A percentile compares a stretch with the other conserved stretches of the same genome.
phyloP scores from a whole-genome alignment of 768 basidiomycete species.

The Boletus barrowsii region DNA sequence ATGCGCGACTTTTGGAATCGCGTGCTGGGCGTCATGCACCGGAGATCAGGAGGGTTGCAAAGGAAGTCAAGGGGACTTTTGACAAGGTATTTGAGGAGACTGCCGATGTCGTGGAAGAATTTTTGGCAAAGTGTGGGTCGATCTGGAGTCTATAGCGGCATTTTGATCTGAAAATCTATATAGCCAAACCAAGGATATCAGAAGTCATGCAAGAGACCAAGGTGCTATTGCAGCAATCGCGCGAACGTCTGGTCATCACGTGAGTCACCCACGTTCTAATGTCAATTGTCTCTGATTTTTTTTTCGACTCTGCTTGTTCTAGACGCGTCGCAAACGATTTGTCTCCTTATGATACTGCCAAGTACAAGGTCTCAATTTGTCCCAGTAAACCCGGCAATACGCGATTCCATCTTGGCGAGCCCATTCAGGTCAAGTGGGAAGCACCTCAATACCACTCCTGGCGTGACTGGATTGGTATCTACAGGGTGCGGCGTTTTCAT shows the following conservation, averaged over 20 bases:
- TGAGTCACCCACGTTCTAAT: conserved; percentile 38
- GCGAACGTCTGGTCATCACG: conserved; percentile 91
- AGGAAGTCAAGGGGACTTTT: conserved; percentile 90
- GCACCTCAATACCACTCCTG: conserved; percentile 85
- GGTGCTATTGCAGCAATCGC: conserved; percentile 82
- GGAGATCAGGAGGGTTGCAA: conserved; percentile 77
- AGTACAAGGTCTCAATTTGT: conserved; percentile 69
- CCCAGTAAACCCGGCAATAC: conserved; percentile 48
- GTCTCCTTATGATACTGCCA: conserved; percentile 71
- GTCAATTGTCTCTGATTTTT: neutral
- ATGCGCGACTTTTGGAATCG: conserved; percentile 70
- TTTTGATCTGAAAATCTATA: conserved; percentile 8
- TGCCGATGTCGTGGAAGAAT: conserved; percentile 89
- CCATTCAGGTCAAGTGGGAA: conserved; percentile 82
- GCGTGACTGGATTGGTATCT: conserved; percentile 95
- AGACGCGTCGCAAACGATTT: conserved; percentile 83
- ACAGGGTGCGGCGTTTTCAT: conserved; percentile 49
- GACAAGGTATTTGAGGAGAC: conserved; percentile 97
- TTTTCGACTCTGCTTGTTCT: neutral
- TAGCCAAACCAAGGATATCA: conserved; percentile 84
- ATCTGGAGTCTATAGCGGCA: neutral
- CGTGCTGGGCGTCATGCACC: conserved; percentile 80
- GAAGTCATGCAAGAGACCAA: conserved; percentile 94
- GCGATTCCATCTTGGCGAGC: conserved; percentile 87
- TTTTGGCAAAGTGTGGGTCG: conserved; percentile 80